phyloP scores from a whole-genome alignment of 768 basidiomycete genomes.

The Pilatotrama ljubarskyi region DNA sequence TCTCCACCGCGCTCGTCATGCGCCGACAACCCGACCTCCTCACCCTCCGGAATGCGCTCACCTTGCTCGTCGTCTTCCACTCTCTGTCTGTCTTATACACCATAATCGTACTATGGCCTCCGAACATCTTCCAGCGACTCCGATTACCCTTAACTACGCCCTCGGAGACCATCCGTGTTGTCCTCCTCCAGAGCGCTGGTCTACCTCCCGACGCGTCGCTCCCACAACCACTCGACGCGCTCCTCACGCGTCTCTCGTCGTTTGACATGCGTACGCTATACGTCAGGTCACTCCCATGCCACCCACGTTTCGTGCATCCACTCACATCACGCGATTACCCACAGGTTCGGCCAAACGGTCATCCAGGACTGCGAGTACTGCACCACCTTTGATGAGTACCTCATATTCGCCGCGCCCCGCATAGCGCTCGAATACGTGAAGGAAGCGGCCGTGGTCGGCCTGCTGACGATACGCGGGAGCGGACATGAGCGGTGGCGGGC shows the following conservation, averaged over 20 bases:
- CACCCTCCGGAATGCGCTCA: conserved; percentile 32
- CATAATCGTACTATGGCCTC: conserved; percentile 49
- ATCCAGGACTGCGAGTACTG: conserved; percentile 69
- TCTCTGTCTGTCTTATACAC: conserved; percentile 50
- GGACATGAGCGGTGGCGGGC: conserved; percentile 46
- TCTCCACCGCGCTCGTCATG: conserved; percentile 19
- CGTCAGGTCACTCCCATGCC: conserved; percentile 46
- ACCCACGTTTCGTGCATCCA: neutral
- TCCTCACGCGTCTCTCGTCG: conserved; percentile 56
- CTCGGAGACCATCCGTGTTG: conserved; percentile 49
- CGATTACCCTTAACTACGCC: conserved; percentile 54
- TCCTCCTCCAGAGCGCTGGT: conserved; percentile 45
- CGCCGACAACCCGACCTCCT: conserved; percentile 15
- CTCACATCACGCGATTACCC: neutral
- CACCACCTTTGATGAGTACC: conserved; percentile 58
- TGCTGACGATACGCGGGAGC: conserved; percentile 44
- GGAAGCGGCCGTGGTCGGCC: conserved; percentile 52
- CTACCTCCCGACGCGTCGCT: conserved; percentile 31
- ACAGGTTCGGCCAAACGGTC: conserved; percentile 68
- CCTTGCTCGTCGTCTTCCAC: conserved; percentile 48
- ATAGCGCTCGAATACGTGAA: conserved; percentile 61
- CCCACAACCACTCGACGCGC: conserved; percentile 47
- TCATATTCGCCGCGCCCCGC: conserved; percentile 54
- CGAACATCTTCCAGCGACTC: conserved; percentile 63
- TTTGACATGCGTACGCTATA: conserved; percentile 61